Percentiles rank a stretch among this genome's conserved stretches.
These are phyloP conservation scores for Tuber microsphaerosporum DNA, from an alignment of 495 filamentous ascomycete genomes.

Conservation along the genomic window DNA sequence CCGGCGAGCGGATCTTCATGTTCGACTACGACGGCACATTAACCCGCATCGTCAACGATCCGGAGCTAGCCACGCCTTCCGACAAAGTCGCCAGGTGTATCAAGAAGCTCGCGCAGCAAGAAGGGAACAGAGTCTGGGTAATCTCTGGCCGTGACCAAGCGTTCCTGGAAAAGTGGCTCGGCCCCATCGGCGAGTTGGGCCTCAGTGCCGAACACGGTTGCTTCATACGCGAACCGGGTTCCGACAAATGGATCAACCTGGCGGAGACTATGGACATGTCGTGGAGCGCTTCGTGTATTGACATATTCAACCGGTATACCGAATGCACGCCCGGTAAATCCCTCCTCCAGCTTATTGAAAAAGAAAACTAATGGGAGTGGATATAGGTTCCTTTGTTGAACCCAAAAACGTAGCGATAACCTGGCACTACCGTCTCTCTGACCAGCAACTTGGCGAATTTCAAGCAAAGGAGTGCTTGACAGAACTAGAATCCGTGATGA, in stretches of 20 bases:
- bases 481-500: slow-evolving; percentile 47
- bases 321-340: slow-evolving; percentile 66
- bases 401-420: slow-evolving; percentile 85
- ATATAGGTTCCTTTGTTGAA: slow-evolving; percentile 76
- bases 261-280: slow-evolving; percentile 75
- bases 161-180: slow-evolving; percentile 80
- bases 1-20: slow-evolving; percentile 72
- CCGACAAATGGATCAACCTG: slow-evolving; percentile 73
- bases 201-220: slow-evolving; percentile 93
- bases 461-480: slow-evolving; percentile 70
- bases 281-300: slow-evolving; percentile 79
- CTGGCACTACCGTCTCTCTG: slow-evolving; percentile 91
- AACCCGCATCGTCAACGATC: slow-evolving; percentile 90
- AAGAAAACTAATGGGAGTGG: background rate
- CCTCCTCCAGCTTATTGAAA: background rate
- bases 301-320: slow-evolving; percentile 75
- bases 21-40: slow-evolving; percentile 98
- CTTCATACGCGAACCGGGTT: slow-evolving; percentile 72
- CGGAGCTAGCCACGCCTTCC: slow-evolving; percentile 76
- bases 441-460: slow-evolving; percentile 70
- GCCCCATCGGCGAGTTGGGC: slow-evolving; percentile 73
- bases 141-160: slow-evolving; percentile 87
- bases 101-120: slow-evolving; percentile 68
- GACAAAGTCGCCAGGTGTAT: slow-evolving; percentile 71
- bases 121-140: slow-evolving; percentile 88